phyloP scores from a whole-genome alignment of 805 yeast genomes.

The Blastobotrys terrestris region DNA sequence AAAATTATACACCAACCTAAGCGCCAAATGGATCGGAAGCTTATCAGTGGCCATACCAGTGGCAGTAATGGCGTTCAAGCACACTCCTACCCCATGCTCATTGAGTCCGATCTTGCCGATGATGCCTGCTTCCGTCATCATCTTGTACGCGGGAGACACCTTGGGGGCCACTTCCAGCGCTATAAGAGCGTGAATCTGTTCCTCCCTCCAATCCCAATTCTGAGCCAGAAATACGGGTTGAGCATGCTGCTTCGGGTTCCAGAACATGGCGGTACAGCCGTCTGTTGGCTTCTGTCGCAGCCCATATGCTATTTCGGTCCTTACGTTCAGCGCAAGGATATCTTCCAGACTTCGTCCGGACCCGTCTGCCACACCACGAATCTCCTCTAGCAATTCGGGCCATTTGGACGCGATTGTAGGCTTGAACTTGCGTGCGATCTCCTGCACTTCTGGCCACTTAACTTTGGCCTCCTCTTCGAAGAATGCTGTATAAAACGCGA shows the following conservation, averaged over 20 bases:
- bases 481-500: constrained; percentile 28
- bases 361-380: constrained; percentile 37
- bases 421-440: constrained; percentile 26
- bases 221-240: constrained; percentile 29
- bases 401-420: constrained; percentile 25
- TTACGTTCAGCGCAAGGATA: constrained; percentile 34
- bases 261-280: constrained; percentile 36
- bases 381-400: constrained; percentile 33
- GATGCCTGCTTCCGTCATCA: constrained; percentile 34
- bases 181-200: constrained; percentile 25
- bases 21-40: constrained; percentile 35
- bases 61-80: constrained; percentile 32
- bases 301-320: constrained; percentile 35
- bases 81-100: constrained; percentile 30
- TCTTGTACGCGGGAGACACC: constrained; percentile 25
- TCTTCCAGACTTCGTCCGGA: constrained; percentile 30
- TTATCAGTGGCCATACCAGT: constrained; percentile 26
- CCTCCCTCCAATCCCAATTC: constrained; percentile 40
- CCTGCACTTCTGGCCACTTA: constrained; percentile 30
- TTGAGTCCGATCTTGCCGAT: constrained; percentile 34
- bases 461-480: constrained; percentile 23
- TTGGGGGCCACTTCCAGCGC: constrained; percentile 24
- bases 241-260: constrained; percentile 16
- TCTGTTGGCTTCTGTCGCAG: constrained; percentile 24
- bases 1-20: constrained; percentile 32